A percentile compares a stretch with the other conserved stretches of the same genome.
Evolutionary conservation across 257 asterid genomes (phyloP).

Genomic region (Solanum medicagineum): DNA sequence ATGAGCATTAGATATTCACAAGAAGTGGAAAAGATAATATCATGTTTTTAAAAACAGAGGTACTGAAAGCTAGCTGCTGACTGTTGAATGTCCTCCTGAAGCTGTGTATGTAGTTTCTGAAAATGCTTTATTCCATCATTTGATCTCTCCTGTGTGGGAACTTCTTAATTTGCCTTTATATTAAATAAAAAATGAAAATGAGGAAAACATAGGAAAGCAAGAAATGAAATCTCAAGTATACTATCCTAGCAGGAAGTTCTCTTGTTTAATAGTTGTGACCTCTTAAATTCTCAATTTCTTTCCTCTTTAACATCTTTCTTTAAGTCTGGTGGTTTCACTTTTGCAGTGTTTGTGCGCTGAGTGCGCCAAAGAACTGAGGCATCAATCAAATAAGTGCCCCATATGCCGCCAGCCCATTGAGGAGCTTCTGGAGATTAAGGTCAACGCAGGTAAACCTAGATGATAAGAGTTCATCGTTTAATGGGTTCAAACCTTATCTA

Average conservation of each 20-base stretch:
- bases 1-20: background rate
- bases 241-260: background rate
- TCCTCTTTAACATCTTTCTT: background rate
- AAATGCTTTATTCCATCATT: background rate
- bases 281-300: background rate
- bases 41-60: background rate
- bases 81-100: background rate
- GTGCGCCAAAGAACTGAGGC: slow-evolving; percentile 75
- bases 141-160: background rate
- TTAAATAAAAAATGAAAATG: background rate
- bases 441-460: slow-evolving; percentile 41
- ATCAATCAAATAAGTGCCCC: slow-evolving; percentile 75
- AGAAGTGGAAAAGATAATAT: background rate
- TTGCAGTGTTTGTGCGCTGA: slow-evolving; percentile 77
- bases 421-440: slow-evolving; percentile 83
- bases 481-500: background rate
- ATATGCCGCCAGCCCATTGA: slow-evolving; percentile 81
- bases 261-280: background rate
- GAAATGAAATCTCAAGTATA: background rate
- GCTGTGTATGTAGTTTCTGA: background rate
- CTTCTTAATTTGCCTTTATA: background rate
- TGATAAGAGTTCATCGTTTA: background rate
- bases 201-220: background rate
- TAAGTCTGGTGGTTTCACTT: background rate
- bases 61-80: background rate